Conservation (phyloP, 2,329 filamentous ascomycete genomes). For the Coccinonectria pachysandricola region DNA sequence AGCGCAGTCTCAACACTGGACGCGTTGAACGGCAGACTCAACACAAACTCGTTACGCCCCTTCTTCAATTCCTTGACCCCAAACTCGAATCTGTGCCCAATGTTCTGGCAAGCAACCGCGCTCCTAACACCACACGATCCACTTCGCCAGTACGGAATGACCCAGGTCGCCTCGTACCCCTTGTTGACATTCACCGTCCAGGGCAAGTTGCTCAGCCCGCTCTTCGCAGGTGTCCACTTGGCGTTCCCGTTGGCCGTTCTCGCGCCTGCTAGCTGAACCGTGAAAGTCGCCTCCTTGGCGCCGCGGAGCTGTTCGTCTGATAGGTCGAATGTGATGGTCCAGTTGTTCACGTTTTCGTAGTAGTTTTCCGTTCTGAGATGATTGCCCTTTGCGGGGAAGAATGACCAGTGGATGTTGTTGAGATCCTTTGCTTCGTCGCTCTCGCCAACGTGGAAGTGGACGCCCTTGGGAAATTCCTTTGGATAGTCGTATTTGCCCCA, state of each 20-base stretch:
- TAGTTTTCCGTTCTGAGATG: constrained; percentile 30
- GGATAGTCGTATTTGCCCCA: constrained; percentile 49
- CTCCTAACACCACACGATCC: constrained; percentile 48
- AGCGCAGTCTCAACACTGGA: constrained; percentile 48
- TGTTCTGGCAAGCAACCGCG: constrained; percentile 48
- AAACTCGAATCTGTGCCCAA: constrained; percentile 48
- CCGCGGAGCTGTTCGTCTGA: constrained; percentile 14
- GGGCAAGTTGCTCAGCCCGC: constrained; percentile 5
- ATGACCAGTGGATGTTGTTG: constrained; percentile 56
- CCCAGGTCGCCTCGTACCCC: constrained; percentile 35
- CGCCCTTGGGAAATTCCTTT: constrained; percentile 45
- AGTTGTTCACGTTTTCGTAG: constrained; percentile 42
- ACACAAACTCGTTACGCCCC: constrained; percentile 41
- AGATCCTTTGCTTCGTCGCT: constrained; percentile 36
- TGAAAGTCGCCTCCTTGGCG: constrained; percentile 26
- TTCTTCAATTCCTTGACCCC: constrained; percentile 31
- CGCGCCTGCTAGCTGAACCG: constrained; percentile 8
- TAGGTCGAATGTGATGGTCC: constrained; percentile 44
- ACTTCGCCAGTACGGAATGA: constrained; percentile 35
- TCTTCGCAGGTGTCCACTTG: constrained; percentile 9
- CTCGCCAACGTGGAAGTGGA: constrained; percentile 44
- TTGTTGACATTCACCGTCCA: constrained; percentile 26
- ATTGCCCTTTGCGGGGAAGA: constrained; percentile 45
- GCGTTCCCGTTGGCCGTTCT: constrained; percentile 11
- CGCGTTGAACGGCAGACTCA: constrained; percentile 48